Percentiles rank a stretch among this genome's conserved stretches.
These are phyloP conservation scores for Plasmodium vinckei DNA, from an alignment of 169 alveolate genomes.

Conservation along the genomic window DNA sequence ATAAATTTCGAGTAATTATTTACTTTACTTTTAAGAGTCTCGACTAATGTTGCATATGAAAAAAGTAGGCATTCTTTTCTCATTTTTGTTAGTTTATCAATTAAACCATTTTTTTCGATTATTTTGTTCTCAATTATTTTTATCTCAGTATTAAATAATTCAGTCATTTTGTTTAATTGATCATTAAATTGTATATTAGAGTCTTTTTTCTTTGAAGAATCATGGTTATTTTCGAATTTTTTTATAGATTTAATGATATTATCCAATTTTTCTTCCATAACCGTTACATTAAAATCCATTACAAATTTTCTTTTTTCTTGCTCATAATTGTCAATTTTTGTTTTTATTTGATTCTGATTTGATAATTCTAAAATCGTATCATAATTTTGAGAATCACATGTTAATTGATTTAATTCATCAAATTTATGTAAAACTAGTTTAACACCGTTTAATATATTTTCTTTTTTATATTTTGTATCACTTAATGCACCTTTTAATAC, in stretches of 20 bases:
- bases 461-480: not conserved
- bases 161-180: not conserved
- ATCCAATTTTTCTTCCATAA: not conserved
- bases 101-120: not conserved
- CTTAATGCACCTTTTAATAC: slow-evolving; percentile 8
- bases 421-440: not conserved
- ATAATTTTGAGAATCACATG: not conserved
- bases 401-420: not conserved
- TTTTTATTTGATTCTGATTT: not conserved
- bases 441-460: not conserved
- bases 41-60: slow-evolving; percentile 1
- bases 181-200: not conserved
- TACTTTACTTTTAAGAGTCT: slow-evolving; percentile 4
- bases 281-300: not conserved
- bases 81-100: not conserved
- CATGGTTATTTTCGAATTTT: not conserved
- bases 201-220: not conserved
- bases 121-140: not conserved
- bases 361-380: slow-evolving; percentile 8
- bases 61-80: not conserved
- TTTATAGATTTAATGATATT: not conserved
- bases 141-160: not conserved
- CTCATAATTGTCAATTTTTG: not conserved
- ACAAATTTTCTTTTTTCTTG: not conserved
- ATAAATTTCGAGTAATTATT: not conserved